Conservation (phyloP, 1,139 yeast species). For the Scheffersomyces titani region DNA sequence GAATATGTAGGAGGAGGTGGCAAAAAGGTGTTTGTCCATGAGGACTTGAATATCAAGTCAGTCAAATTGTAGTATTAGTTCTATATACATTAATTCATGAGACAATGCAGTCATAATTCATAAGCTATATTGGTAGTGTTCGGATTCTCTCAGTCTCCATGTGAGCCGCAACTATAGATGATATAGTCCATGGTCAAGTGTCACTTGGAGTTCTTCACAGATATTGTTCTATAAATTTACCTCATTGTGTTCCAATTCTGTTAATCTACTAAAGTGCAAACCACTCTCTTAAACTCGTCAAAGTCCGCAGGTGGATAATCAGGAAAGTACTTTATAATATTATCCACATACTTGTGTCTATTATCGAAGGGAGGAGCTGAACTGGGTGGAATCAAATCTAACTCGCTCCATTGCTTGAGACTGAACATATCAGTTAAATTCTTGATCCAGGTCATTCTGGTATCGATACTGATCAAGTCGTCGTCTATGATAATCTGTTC, state of each 20-base stretch:
- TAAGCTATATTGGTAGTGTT: neutral
- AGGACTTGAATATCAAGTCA: conserved; percentile 44
- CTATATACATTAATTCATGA: neutral
- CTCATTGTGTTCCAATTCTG: neutral
- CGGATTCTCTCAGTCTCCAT: neutral
- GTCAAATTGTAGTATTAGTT: neutral
- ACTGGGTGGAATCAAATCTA: conserved; percentile 22
- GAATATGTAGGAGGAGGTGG: conserved; percentile 97
- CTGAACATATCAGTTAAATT: conserved; percentile 61
- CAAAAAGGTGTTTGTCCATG: conserved; percentile 72
- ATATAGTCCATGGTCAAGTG: neutral
- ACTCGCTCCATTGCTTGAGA: conserved; percentile 59
- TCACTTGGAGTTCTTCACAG: neutral
- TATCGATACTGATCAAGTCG: conserved; percentile 54
- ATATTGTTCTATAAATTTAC: neutral
- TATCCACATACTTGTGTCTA: conserved; percentile 20
- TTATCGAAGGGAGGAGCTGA: conserved; percentile 16
- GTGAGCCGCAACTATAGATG: neutral
- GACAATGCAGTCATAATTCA: neutral
- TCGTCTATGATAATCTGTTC: conserved; percentile 42
- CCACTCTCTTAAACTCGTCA: conserved; percentile 25
- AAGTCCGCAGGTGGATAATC: conserved; percentile 42
- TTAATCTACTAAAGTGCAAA: neutral
- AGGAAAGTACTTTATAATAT: conserved; percentile 39
- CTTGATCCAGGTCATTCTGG: conserved; percentile 75